phyloP scores from a whole-genome alignment of 805 yeast species.

The Suhomyces faveliae region DNA sequence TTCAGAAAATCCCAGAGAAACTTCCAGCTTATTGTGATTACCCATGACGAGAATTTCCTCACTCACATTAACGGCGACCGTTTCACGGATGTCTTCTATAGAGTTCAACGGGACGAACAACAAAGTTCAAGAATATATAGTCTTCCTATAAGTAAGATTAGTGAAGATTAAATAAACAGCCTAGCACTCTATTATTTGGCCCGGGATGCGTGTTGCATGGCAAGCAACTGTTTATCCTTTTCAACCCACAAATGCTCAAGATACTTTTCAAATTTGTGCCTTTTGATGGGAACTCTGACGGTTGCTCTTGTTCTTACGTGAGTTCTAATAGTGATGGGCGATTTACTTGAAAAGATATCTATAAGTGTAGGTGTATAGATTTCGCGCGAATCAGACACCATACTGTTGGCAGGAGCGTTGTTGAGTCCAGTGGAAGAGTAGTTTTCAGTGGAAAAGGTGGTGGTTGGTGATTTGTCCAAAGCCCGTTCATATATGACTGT shows the following conservation, averaged over 20 bases:
- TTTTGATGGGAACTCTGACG: constrained; percentile 49
- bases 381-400: not conserved
- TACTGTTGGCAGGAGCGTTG: not conserved
- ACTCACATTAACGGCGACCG: constrained; percentile 79
- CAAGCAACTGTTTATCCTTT: constrained; percentile 51
- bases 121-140: constrained; percentile 74
- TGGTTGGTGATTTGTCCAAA: not conserved
- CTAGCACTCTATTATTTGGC: not conserved
- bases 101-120: constrained; percentile 74
- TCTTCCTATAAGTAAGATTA: constrained; percentile 39
- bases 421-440: not conserved
- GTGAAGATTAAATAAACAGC: not conserved
- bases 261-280: constrained; percentile 67
- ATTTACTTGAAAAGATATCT: constrained; percentile 27
- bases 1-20: constrained; percentile 75
- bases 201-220: not conserved
- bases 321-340: constrained; percentile 40
- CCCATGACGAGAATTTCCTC: constrained; percentile 93
- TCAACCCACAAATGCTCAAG: constrained; percentile 70
- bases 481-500: constrained; percentile 44
- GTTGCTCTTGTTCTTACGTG: constrained; percentile 49
- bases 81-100: constrained; percentile 84
- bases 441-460: not conserved
- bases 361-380: constrained; percentile 28
- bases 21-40: constrained; percentile 91